Evolutionary conservation across 768 basidiomycete species (phyloP).

Genomic region (Naematelia encephala): DNA sequence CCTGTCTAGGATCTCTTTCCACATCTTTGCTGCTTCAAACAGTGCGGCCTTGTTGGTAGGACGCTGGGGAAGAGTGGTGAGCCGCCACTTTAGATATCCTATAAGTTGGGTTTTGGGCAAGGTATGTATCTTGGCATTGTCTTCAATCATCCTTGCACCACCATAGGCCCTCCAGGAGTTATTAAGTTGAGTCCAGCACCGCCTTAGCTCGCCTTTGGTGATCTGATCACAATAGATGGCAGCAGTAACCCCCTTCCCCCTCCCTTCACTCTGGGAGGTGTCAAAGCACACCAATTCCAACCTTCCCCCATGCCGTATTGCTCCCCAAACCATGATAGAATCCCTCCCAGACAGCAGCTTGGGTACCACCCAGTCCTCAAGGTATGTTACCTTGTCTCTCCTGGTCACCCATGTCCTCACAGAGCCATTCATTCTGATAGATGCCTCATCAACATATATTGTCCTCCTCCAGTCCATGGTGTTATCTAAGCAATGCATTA

Average conservation of each 20-base stretch:
- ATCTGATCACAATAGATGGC: slow-evolving; percentile 15
- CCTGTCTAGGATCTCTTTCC: slow-evolving; percentile 13
- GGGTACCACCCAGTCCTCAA: slow-evolving; percentile 7
- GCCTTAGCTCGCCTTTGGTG: slow-evolving; percentile 8
- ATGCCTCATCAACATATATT: slow-evolving; percentile 13
- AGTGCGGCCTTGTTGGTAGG: slow-evolving; percentile 7
- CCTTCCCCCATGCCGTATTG: no score
- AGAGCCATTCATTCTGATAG: slow-evolving; percentile 8
- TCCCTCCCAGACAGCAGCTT: slow-evolving; percentile 4
- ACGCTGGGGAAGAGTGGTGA: slow-evolving; percentile 4
- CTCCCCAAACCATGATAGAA: slow-evolving; percentile 17
- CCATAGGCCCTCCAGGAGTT: no score
- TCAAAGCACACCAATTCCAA: slow-evolving; percentile 12
- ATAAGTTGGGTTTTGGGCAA: background rate
- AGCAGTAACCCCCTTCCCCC: slow-evolving; percentile 9
- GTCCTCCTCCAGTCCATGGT: slow-evolving; percentile 14
- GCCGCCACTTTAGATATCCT: slow-evolving; percentile 6
- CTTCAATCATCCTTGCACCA: slow-evolving; percentile 7
- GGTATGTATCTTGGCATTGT: slow-evolving; percentile 10
- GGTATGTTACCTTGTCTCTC: slow-evolving; percentile 3
- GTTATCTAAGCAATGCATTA: background rate
- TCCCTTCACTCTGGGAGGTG: background rate
- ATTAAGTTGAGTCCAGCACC: slow-evolving; percentile 4
- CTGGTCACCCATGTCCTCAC: slow-evolving; percentile 8
- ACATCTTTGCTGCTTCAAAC: slow-evolving; percentile 4